Evolutionary conservation across 495 filamentous ascomycete species (phyloP), one percentile per base, ranked within the genome.

Genomic region (Tetracladium marchalianum): DNA sequence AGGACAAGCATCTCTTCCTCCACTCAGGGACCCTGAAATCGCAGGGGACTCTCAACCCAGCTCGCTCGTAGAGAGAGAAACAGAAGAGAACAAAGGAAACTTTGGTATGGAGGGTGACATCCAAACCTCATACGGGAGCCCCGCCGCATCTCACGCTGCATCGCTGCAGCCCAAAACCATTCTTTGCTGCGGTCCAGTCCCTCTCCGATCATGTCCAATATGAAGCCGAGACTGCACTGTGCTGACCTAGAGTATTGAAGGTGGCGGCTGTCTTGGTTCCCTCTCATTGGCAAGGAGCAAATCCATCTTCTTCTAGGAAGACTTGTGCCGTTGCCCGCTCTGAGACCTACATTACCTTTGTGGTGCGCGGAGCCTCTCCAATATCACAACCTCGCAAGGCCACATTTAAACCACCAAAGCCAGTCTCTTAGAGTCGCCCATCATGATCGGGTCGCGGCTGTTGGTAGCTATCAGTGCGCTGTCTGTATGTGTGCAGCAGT

Each of bases 331-430:
- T 27, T 27, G 22, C 22, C 22, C 22, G 7, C 22, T 27, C 22
- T 27, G 22, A 27, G 22, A 27, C 22, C 22, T 27, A 27, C 22
- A 3, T 3, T 27, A 27, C 22, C n/a, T 42, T 11, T 37, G 18
- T 16, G 31, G 39, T 47, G 43, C 37, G 52, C 39, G 13, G 52
- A 47, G 52, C 40, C 47, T 51, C n/a, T 15, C 43, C 46, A 46
- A 45, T 15, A 39, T 39, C 46, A 43, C 35, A 31, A 43, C 18
- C 0, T 39, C 24, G 31, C 22, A 27, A 27, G 22, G 22, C 22
- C 22, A 27, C 22, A 3, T 3, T 27, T 27, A 27, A 27, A 27
- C 22, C 22, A 27, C 22, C 22, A 27, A 27, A 27, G 7, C 22
- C 22, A 7, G 22, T 27, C 22, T 7, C 22, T 27, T 27, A 7